Conservation (phyloP, 108 stramenopile genomes). For the Fragilariopsis cylindrus region DNA sequence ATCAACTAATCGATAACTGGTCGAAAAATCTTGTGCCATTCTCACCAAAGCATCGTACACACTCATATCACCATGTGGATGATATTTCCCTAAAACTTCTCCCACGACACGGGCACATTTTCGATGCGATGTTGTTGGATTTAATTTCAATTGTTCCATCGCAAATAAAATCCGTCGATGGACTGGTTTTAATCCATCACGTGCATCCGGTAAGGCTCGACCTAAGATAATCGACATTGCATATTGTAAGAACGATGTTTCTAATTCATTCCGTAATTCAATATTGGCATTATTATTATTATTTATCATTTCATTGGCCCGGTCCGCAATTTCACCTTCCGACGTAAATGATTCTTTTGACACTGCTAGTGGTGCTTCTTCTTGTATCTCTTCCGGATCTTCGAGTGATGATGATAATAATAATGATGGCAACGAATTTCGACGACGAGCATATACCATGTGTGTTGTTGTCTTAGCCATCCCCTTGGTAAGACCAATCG, state of each 20-base stretch:
- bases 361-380: neutral
- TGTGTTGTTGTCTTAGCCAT: too few relatives aligned
- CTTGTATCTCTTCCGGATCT: neutral
- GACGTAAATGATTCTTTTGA: slow-evolving; percentile 27
- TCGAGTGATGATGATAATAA: neutral
- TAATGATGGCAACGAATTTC: too few relatives aligned
- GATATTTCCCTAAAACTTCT: slow-evolving; percentile 93
- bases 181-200: slow-evolving; percentile 97
- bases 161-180: slow-evolving; percentile 95
- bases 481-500: too few relatives aligned
- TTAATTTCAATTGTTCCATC: slow-evolving; percentile 86
- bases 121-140: slow-evolving; percentile 74
- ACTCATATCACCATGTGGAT: slow-evolving; percentile 91
- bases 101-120: slow-evolving; percentile 98
- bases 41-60: slow-evolving; percentile 97
- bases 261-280: slow-evolving; percentile 72
- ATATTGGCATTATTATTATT: slow-evolving; percentile 28
- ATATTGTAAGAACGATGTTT: slow-evolving; percentile 89
- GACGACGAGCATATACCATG: too few relatives aligned
- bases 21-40: slow-evolving; percentile 93
- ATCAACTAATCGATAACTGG: slow-evolving; percentile 83
- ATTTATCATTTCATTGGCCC: slow-evolving; percentile 37
- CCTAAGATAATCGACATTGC: slow-evolving; percentile 94
- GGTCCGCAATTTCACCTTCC: slow-evolving; percentile 27
- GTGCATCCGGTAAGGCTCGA: slow-evolving; percentile 93